Conservation (phyloP, 2,329 filamentous ascomycete genomes). For the Erysiphe pulchra region DNA sequence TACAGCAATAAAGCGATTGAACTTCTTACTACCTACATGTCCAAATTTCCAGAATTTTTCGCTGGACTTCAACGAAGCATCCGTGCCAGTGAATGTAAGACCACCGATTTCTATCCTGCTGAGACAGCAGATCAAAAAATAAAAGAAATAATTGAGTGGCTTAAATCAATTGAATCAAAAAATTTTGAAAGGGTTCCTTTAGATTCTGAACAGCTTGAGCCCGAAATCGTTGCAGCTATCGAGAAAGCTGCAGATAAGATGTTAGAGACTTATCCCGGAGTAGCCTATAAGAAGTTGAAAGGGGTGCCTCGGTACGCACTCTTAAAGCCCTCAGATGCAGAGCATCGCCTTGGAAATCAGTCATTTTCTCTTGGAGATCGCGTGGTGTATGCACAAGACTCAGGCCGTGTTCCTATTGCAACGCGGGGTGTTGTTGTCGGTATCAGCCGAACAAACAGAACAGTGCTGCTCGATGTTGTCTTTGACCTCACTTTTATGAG, state of each 20-base stretch:
- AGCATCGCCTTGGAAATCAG: slow-evolving; percentile 72
- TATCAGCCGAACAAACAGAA: slow-evolving; percentile 65
- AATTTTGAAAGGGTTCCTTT: slow-evolving; percentile 88
- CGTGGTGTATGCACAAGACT: slow-evolving; percentile 75
- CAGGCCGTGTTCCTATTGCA: slow-evolving; percentile 83
- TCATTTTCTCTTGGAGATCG: slow-evolving; percentile 67
- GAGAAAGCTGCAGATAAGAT: slow-evolving; percentile 48
- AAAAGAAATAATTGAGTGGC: slow-evolving; percentile 82
- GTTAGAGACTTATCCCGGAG: slow-evolving; percentile 23
- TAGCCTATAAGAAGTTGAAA: slow-evolving; percentile 42
- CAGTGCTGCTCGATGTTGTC: slow-evolving; percentile 65
- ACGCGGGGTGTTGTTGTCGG: slow-evolving; percentile 84
- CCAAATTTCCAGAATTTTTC: slow-evolving; percentile 84
- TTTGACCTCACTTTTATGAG: slow-evolving; percentile 96
- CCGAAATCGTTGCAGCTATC: slow-evolving; percentile 58
- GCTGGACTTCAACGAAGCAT: slow-evolving; percentile 67
- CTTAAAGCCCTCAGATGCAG: slow-evolving; percentile 84
- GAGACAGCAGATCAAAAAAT: slow-evolving; percentile 51
- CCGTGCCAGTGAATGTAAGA: slow-evolving; percentile 57
- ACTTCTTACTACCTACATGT: slow-evolving; percentile 72
- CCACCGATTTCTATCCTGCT: slow-evolving; percentile 64
- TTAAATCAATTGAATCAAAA: slow-evolving; percentile 77
- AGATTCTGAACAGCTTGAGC: slow-evolving; percentile 89
- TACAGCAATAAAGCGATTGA: slow-evolving; percentile 68
- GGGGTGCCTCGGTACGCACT: slow-evolving; percentile 69